Evolutionary conservation across 495 filamentous ascomycete species (phyloP).

Genomic region (Xylaria curta): DNA sequence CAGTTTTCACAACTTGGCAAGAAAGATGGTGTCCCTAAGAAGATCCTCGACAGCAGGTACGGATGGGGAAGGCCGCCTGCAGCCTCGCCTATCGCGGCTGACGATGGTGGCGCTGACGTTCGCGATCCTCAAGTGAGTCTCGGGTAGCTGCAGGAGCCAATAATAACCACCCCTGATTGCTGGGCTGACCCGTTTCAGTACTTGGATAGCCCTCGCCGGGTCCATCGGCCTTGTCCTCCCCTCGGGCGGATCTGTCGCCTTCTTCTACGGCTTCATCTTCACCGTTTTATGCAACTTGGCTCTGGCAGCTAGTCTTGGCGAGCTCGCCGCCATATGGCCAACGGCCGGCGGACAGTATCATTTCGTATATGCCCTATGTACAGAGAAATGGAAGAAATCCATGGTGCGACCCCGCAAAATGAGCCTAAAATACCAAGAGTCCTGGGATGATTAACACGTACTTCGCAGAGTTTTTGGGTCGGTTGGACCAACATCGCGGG

Average conservation of each 20-base stretch:
- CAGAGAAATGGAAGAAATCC: constrained; percentile 41
- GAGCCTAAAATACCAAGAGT: neutral
- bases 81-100: constrained; percentile 40
- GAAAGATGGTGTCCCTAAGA: constrained; percentile 26
- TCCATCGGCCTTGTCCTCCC: constrained; percentile 44
- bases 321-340: constrained; percentile 58
- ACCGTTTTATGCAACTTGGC: constrained; percentile 50
- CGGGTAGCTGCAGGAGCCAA: constrained; percentile 4
- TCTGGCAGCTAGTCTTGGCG: constrained; percentile 54
- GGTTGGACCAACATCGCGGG: constrained; percentile 50
- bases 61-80: constrained; percentile 35
- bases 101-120: constrained; percentile 45
- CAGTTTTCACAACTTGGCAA: neutral
- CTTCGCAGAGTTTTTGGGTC: constrained; percentile 42
- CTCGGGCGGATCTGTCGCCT: constrained; percentile 42
- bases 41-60: constrained; percentile 20
- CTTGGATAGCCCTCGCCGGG: constrained; percentile 45
- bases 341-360: constrained; percentile 62
- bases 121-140: constrained; percentile 44
- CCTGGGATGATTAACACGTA: constrained; percentile 20
- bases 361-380: constrained; percentile 50
- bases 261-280: constrained; percentile 46
- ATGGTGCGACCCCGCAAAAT: constrained; percentile 27
- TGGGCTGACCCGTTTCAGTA: constrained; percentile 26
- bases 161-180: constrained; percentile 8